Evolutionary conservation across 441 rosid genomes (phyloP), one percentile per base, ranked within the genome.

Genomic region (Eruca vesicaria): DNA sequence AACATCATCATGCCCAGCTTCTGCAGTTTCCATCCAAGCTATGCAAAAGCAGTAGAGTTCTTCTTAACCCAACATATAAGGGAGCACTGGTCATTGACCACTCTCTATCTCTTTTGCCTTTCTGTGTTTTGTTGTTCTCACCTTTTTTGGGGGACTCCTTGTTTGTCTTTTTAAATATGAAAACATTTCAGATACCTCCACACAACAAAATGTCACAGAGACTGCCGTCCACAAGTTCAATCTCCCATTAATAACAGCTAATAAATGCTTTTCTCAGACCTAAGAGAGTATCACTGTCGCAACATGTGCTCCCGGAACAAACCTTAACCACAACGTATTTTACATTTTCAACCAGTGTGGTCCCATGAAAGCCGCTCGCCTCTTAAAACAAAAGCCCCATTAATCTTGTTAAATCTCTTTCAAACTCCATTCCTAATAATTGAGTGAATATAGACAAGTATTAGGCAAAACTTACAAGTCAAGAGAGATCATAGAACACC

Each of bases 1-100:
- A 66, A 86, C 83, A 86, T 86, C 84, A 41, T 62, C 88, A 67
- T 76, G 21, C 15, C 60, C 71, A 68, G 63, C 68, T 68, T 70
- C 80, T 43, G 68, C 33, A 62, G 58, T 33, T 61, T 86, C 90
- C 90, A 87, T 87, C 43, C 43, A 58, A 53, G 31, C 8, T 52
- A 73, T 72, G 61, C 69, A 56, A 45, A 62, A 16, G 28, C n/a
- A 67, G 53, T 28, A 67, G 56, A 72, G 35, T 16, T 21, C 56
- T 21, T 21, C 35, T 20, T 53, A 29, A 55, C 77, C 64, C 70
- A 73, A 55, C 45, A 78, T 38, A 68, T 67, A 61, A 32, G 73
- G 15, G 69, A 48, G 67, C 45, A 53, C n/a, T 53, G 55, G 60
- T 31, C 63, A 73, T 62, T 67, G 77, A 78, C 81, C 69, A 72